Evolutionary conservation across 352 stramenopile species (phyloP).

Genomic region (Thraustochytrium sp.): DNA sequence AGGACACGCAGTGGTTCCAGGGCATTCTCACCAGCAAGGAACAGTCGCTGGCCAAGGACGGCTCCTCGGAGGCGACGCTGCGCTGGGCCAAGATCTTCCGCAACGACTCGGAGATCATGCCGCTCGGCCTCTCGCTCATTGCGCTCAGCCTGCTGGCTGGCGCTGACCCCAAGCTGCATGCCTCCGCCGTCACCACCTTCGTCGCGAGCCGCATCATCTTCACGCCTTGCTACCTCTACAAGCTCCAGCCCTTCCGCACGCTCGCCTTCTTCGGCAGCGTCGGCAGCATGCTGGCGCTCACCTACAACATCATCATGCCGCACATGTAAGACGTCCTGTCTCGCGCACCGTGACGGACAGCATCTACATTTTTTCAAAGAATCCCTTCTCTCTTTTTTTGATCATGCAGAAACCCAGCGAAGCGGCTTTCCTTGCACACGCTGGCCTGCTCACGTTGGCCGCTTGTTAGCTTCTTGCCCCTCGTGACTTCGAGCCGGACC

Average conservation of each 20-base stretch:
- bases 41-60: neutral
- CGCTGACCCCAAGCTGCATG: neutral
- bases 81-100: neutral
- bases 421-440: slow-evolving; percentile 7
- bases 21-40: neutral
- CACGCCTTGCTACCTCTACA: neutral
- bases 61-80: neutral
- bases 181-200: neutral
- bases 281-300: neutral
- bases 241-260: neutral
- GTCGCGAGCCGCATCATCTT: neutral
- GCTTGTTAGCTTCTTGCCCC: neutral
- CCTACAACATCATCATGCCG: neutral
- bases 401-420: neutral
- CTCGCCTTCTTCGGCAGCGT: neutral
- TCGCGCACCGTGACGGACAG: too few species aligned
- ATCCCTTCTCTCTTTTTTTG: too few species aligned
- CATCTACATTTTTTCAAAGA: too few species aligned
- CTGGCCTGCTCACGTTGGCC: neutral
- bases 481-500: neutral
- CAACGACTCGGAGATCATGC: neutral
- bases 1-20: too few species aligned
- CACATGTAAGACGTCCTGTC: too few species aligned
- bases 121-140: neutral
- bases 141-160: neutral